Evolutionary conservation across 768 basidiomycete species (phyloP).

Genomic region (Cubamyces lactineus): DNA sequence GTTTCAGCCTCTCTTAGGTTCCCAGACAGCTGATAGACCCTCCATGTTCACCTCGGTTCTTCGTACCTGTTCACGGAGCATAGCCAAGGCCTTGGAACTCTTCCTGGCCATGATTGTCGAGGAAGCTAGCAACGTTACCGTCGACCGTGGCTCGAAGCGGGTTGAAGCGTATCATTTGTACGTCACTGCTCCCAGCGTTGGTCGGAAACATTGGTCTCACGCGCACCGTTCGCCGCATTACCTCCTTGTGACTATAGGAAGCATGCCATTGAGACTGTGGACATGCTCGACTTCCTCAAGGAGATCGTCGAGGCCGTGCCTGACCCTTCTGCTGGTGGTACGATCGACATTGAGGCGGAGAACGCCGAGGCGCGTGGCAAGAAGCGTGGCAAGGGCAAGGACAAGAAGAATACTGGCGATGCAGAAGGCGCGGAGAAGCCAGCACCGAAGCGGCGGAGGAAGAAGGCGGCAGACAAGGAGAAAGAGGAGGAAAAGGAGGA

Average conservation of each 20-base stretch:
- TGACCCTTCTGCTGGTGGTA: conserved; percentile 85
- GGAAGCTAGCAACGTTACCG: conserved; percentile 79
- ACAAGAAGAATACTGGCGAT: conserved; percentile 40
- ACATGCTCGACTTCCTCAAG: conserved; percentile 92
- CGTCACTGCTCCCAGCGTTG: conserved; percentile 38
- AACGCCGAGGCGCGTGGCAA: conserved; percentile 51
- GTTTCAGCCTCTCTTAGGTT: conserved; percentile 35
- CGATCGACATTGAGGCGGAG: conserved; percentile 71
- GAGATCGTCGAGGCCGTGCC: conserved; percentile 87
- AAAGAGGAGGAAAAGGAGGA: conserved; percentile 38
- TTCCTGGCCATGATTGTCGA: conserved; percentile 87
- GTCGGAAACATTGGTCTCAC: background rate
- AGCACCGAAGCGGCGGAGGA: conserved; percentile 48
- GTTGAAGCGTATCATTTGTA: conserved; percentile 94
- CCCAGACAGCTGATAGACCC: background rate
- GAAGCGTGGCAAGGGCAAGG: conserved; percentile 57
- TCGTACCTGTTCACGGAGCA: too few species aligned
- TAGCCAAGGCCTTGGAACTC: conserved; percentile 93
- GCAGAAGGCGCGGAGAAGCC: conserved; percentile 41
- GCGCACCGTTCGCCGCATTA: background rate
- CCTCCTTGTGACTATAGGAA: conserved; percentile 58
- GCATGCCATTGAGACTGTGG: conserved; percentile 85
- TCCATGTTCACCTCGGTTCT: background rate
- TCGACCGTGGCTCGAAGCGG: conserved; percentile 79
- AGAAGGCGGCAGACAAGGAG: conserved; percentile 30